Conservation (phyloP, 306 rosid species). For the Vachellia pachyceras region DNA sequence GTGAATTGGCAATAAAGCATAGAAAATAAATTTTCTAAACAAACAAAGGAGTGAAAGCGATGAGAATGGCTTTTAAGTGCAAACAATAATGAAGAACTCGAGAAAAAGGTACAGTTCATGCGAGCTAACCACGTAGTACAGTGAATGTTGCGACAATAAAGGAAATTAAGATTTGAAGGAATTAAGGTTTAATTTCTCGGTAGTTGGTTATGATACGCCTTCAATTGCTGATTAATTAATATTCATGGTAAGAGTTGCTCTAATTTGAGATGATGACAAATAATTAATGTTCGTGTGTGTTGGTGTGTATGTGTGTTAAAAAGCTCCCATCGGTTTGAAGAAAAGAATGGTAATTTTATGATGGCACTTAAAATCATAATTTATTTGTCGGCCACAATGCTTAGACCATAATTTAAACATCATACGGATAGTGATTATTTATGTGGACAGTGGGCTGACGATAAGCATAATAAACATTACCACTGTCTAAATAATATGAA, state of each 20-base stretch:
- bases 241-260: not conserved
- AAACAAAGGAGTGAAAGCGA: not conserved
- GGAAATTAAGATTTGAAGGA: not conserved
- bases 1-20: conserved; percentile 17
- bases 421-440: not conserved
- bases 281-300: not conserved
- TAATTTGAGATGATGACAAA: conserved; percentile 5
- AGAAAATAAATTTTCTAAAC: not conserved
- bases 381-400: not conserved
- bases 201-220: conserved; percentile 33
- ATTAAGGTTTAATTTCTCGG: conserved; percentile 7
- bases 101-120: not conserved
- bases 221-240: conserved; percentile 3
- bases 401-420: not conserved
- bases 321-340: not conserved
- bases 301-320: not conserved
- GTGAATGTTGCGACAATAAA: not conserved
- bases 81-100: not conserved
- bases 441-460: not conserved
- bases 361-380: not conserved
- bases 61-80: not conserved
- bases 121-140: not conserved
- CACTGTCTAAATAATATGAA: not conserved
- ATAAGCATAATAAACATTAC: not conserved
- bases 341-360: not conserved